Base-by-base conservation (phyloP, 2,329 filamentous ascomycete genomes). In the Cordyceps tenuipes region DNA sequence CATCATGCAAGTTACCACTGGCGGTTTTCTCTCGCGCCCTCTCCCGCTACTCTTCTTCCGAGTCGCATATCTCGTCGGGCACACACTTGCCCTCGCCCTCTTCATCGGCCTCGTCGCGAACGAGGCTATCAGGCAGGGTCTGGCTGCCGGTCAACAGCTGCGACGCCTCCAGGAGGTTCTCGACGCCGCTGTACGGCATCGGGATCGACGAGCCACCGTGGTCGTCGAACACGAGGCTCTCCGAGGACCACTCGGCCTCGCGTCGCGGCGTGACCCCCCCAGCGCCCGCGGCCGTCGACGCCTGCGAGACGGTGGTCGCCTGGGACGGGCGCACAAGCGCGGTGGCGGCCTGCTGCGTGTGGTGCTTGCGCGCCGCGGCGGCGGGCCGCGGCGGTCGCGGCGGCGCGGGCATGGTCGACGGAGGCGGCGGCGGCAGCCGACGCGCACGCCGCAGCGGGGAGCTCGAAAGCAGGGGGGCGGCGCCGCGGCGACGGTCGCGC, bases 61-160 rank as follows among this genome's bases (percentile, higher is more conserved):
- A 76, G 62, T 75, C 74, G 69, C 68, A 43, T 8, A 54, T 54
- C 51, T 44, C 51, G 12, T 54, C 26, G 65, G 44, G 65, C 44
- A 67, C 21, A 12, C 13, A 21, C 43, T 43, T 15, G 6, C 41
- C 26, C 53, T 15, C 34, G n/a, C 10, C 29, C n/a, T 52, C 34
- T 17, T 19, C 26, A 29, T 57, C 63, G 26, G 63, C 66, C 31
- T 72, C 71, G 36, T 77, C 76, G 34, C 68, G 64, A 8, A 78
- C 23, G 59, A 79, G 68, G 61, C 76, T 78, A 48, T 79, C 76
- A 3, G 81, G 77, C 60, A 84, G 68, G 71, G 81, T 76, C 68
- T 83, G 80, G 62, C 80, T 82, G 64, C 74, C 76, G 1, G 77
- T 76, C 61, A 78, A 66, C 19, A 82, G 71, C 68, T 84, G 79